Evolutionary conservation across 1,139 yeast species (phyloP).

Genomic region (Debaryomyces subglobosus): DNA sequence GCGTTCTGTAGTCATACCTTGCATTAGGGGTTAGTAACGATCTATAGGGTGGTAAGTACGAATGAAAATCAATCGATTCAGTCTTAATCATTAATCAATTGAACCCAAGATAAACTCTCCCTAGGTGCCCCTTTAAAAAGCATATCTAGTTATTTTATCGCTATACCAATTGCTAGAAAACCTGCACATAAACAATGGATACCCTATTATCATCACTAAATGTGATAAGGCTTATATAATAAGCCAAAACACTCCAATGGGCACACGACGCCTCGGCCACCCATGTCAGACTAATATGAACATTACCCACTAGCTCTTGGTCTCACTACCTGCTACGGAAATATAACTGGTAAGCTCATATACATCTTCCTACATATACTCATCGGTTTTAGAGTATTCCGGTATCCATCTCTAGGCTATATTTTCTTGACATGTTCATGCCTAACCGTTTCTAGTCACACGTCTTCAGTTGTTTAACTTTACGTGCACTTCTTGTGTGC

Average conservation of each 20-base stretch:
- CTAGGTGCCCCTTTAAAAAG: background rate
- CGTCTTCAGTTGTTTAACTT: background rate
- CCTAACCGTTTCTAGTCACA: background rate
- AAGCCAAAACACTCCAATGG: background rate
- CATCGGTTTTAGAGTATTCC: background rate
- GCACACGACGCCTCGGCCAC: background rate
- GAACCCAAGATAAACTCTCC: background rate
- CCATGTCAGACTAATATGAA: background rate
- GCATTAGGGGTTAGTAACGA: slow-evolving; percentile 46
- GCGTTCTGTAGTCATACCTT: slow-evolving; percentile 47
- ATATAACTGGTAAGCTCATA: background rate
- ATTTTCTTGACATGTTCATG: background rate
- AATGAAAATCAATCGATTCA: slow-evolving; percentile 30
- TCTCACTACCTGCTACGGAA: background rate
- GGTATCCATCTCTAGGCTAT: background rate
- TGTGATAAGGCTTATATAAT: background rate
- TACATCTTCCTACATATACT: too few species aligned
- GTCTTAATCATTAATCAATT: slow-evolving; percentile 8
- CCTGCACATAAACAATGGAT: slow-evolving; percentile 1
- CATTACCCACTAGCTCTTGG: background rate
- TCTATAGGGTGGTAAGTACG: slow-evolving; percentile 48
- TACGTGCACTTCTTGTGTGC: background rate
- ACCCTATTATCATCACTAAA: background rate
- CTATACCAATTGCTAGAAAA: background rate
- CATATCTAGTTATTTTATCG: slow-evolving; percentile 2